These are phyloP conservation scores for Meripilus lineatus DNA, from an alignment of 1,284 basidiomycete genomes.

Conservation along the genomic window DNA sequence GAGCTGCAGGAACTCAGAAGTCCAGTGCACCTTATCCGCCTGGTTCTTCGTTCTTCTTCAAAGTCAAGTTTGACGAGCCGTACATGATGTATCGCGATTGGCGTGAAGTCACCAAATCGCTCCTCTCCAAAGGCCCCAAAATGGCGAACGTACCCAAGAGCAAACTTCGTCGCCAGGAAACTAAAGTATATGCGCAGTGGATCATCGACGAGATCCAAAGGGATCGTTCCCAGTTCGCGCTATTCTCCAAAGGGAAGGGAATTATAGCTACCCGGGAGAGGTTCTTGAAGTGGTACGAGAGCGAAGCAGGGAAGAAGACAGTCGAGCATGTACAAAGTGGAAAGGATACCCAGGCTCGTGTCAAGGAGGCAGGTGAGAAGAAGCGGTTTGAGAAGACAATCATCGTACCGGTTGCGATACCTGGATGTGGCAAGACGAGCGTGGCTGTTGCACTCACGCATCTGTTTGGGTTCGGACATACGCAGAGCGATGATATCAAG, in stretches of 20 bases:
- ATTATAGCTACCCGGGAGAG: constrained; percentile 82
- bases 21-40: constrained; percentile 63
- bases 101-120: constrained; percentile 86
- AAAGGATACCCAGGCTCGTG: constrained; percentile 18
- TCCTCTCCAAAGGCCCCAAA: constrained; percentile 45
- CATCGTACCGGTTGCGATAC: constrained; percentile 86
- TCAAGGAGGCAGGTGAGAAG: constrained; percentile 30
- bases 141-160: constrained; percentile 45
- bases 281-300: constrained; percentile 71
- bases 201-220: constrained; percentile 64
- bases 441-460: constrained; percentile 75
- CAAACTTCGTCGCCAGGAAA: constrained; percentile 66
- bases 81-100: constrained; percentile 99
- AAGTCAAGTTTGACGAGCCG: constrained; percentile 98
- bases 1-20: not conserved
- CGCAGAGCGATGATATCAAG: constrained; percentile 88
- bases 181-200: constrained; percentile 64
- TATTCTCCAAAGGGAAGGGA: constrained; percentile 69
- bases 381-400: constrained; percentile 71
- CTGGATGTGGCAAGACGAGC: constrained; percentile 92
- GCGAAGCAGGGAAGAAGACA: constrained; percentile 37
- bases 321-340: too few relatives aligned
- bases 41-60: constrained; percentile 95
- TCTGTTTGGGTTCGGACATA: constrained; percentile 83
- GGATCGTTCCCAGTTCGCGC: constrained; percentile 59